Evolutionary conservation across 495 filamentous ascomycete genomes (phyloP).

Genomic region (Penicillium turbatum): DNA sequence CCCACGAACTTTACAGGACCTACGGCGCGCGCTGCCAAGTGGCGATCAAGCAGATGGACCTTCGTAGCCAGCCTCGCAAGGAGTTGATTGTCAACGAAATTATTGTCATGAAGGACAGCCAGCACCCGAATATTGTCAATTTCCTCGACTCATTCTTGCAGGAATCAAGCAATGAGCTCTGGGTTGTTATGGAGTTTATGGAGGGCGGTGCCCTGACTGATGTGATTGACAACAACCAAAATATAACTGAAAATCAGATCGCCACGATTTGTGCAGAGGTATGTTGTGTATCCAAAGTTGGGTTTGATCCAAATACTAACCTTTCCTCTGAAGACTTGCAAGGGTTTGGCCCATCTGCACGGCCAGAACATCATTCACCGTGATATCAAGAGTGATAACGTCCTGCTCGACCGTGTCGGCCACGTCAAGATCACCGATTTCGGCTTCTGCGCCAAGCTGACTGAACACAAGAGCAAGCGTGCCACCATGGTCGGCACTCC

Average conservation of each 20-base stretch:
- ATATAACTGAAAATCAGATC: constrained; percentile 92
- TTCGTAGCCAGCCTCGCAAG: constrained; percentile 94
- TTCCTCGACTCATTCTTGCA: constrained; percentile 95
- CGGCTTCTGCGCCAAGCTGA: constrained; percentile 98
- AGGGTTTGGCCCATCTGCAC: constrained; percentile 89
- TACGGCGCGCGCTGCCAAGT: constrained; percentile 76
- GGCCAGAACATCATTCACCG: constrained; percentile 96
- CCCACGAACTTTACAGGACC: constrained; percentile 60
- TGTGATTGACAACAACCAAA: constrained; percentile 93
- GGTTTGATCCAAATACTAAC: constrained; percentile 30
- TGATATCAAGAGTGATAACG: constrained; percentile 99
- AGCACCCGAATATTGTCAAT: constrained; percentile 97
- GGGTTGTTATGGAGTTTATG: constrained; percentile 99
- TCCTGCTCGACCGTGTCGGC: constrained; percentile 85
- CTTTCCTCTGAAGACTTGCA: constrained; percentile 69
- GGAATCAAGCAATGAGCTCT: constrained; percentile 86
- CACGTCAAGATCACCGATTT: constrained; percentile 99
- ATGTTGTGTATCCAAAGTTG: constrained; percentile 18
- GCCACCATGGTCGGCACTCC: constrained; percentile 99
- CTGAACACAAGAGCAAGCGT: constrained; percentile 92
- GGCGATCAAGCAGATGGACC: constrained; percentile 99
- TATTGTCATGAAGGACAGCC: constrained; percentile 98
- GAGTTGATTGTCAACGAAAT: constrained; percentile 99
- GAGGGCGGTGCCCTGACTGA: constrained; percentile 96
- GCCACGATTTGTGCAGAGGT: constrained; percentile 97